A percentile compares a stretch with the other conserved stretches of the same genome.
Conservation (phyloP, 768 basidiomycete species). For the Phlebiopsis flavidoalba region DNA sequence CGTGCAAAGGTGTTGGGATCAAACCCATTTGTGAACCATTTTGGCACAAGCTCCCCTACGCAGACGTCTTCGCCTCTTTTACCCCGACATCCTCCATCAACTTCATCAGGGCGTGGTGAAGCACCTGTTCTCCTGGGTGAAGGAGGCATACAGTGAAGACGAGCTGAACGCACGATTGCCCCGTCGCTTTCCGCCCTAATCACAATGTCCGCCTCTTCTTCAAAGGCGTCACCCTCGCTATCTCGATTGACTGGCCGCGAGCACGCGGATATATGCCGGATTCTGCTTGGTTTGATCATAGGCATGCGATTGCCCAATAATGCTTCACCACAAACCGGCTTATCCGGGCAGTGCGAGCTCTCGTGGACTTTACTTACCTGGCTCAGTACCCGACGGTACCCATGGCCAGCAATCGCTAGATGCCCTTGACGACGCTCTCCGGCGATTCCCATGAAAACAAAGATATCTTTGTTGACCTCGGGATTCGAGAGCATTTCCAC, state of each 20-base stretch:
- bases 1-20: constrained; percentile 13
- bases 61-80: constrained; percentile 20
- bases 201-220: constrained; percentile 29
- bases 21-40: constrained; percentile 20
- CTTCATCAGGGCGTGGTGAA: constrained; percentile 27
- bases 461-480: constrained; percentile 18
- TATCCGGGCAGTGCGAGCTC: constrained; percentile 12
- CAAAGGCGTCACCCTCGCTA: constrained; percentile 31
- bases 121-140: constrained; percentile 31
- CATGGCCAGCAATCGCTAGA: constrained; percentile 17
- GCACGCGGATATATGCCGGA: background rate
- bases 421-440: constrained; percentile 9
- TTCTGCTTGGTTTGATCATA: constrained; percentile 14
- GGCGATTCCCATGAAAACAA: constrained; percentile 20
- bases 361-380: constrained; percentile 23
- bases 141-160: constrained; percentile 15
- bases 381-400: constrained; percentile 24
- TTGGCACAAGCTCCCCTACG: constrained; percentile 21
- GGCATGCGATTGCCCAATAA: constrained; percentile 9
- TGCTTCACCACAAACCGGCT: constrained; percentile 3
- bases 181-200: constrained; percentile 28
- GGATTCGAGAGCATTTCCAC: constrained; percentile 16
- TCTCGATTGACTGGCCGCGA: constrained; percentile 30
- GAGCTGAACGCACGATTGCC: constrained; percentile 35
- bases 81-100: constrained; percentile 27